Evolutionary conservation across 1,284 basidiomycete species (phyloP), one percentile per base, ranked within the genome.

Genomic region (Earliella scabrosa): DNA sequence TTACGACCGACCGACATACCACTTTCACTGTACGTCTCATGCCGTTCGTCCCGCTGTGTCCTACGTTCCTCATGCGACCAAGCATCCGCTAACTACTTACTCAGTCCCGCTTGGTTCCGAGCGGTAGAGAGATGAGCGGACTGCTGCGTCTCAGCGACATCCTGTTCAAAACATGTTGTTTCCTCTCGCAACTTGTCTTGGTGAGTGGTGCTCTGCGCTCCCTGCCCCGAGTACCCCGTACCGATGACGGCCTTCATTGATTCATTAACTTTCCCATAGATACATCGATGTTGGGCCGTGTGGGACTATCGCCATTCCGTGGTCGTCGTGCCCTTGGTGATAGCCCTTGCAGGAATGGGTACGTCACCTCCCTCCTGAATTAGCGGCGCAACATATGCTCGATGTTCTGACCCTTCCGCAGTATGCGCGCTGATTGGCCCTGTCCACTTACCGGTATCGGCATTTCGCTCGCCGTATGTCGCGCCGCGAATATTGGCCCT

Each of bases 201-300:
- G 60, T 61, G 16, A 41, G 52, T 24, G 3, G 5, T 6, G 14
- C 23, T 35, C 23, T 20, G 35, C 26, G 16, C n/a, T 8, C 32
- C 11, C 8, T n/a, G 10, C 2, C 31, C 10, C n/a, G 32, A 20
- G 18, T 16, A 9, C 20, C 6, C 23, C 10, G 20, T 4, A 14
- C 32, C 27, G 20, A 26, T 14, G 34, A 23, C 18, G 13, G 11
- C 31, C 24, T 24, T 40, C 40, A 29, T 45, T 49, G 34, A 56
- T 46, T 5, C 13, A 23, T n/a, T 45, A 23, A 26, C 27, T 20
- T 20, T 20, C n/a, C 44, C 36, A 56, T 47, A 60, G 61, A 63
- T 58, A 27, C 58, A 59, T 24, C 61, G 61, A 34, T 63, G 61
- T 38, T 63, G 61, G 61, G 55, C 58, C 11, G 50, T 60, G 35